Evolutionary conservation across 1,284 basidiomycete species (phyloP).

Genomic region (Ustilago nuda): DNA sequence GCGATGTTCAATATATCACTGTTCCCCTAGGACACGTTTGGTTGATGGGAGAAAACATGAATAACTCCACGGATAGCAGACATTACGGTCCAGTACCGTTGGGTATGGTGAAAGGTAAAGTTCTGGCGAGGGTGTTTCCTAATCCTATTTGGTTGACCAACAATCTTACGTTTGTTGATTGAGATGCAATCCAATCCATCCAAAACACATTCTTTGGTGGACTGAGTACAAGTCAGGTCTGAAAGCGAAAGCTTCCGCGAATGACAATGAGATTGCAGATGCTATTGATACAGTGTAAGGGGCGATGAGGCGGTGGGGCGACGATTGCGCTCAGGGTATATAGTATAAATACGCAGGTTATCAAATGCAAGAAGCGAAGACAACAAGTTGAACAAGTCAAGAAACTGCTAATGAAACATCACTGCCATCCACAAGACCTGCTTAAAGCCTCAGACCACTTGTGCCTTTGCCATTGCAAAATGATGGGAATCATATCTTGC

Average conservation of each 20-base stretch:
- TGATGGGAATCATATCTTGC: constrained; percentile 83
- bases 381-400: background rate
- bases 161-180: constrained; percentile 23
- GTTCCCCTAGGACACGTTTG: constrained; percentile 74
- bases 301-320: too few relatives aligned
- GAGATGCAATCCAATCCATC: background rate
- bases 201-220: too few relatives aligned
- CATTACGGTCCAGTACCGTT: constrained; percentile 91
- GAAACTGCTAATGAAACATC: background rate
- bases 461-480: constrained; percentile 82
- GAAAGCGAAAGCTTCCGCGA: too few relatives aligned
- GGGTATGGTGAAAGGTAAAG: constrained; percentile 80
- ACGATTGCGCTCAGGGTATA: background rate
- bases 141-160: constrained; percentile 40
- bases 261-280: too few relatives aligned
- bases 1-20: constrained; percentile 49
- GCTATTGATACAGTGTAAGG: background rate
- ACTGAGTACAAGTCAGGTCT: too few relatives aligned
- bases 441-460: constrained; percentile 27
- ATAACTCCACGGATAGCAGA: constrained; percentile 85
- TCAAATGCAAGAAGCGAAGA: too few relatives aligned
- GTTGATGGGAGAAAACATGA: constrained; percentile 90
- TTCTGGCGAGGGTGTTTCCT: constrained; percentile 75
- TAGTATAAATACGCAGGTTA: background rate
- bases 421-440: constrained; percentile 30